Base-by-base conservation (phyloP, 805 yeast genomes). In the Peterozyma toletana region DNA sequence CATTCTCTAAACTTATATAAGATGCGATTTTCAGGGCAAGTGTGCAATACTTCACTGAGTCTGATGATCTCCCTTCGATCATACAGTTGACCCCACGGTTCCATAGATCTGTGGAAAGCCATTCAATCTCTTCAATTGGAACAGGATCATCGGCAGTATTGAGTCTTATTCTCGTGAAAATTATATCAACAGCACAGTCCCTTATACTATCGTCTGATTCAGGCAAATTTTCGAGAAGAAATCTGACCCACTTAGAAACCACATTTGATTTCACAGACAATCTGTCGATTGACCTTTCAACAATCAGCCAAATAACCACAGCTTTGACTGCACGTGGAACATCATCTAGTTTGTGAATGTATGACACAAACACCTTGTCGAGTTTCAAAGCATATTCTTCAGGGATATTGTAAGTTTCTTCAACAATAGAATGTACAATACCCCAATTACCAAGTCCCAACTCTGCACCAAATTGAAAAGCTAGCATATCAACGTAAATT, bases 21-120 rank as follows among this genome's bases (percentile, higher is more conserved):
- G 27, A 21, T 21, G 27, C 27, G 27, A 21, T 21, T 21, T 21
- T 21, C 27, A 21, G 27, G 27, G 27, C 27, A 21, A 21, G 27
- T 21, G 27, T 21, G 27, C 27, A 21, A 21, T 21, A 21, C 7
- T 21, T 21, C 7, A 21, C 27, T 7, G 27, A 21, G 7, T 21
- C 27, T 21, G 7, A 21, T 21, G 27, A 21, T 21, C 27, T 21
- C 4, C 27, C 27, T 7, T 21, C 27, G 7, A 55, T 54, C 21
- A 61, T 47, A 3, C 42, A 33, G 15, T 53, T 56, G 3, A 68
- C 62, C 1, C 72, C 72, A 36, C 51, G 50, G 39, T 69, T 68
- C 73, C 73, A 69, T 37, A 63, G 54, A 1, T 55, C 49, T 2
- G 66, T 60, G 1, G 67, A 56, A 9, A 69, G 46, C 59, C 62